Percentiles rank a stretch among this genome's conserved stretches.
Evolutionary conservation across 768 basidiomycete genomes (phyloP).

Genomic region (Mycena pura): DNA sequence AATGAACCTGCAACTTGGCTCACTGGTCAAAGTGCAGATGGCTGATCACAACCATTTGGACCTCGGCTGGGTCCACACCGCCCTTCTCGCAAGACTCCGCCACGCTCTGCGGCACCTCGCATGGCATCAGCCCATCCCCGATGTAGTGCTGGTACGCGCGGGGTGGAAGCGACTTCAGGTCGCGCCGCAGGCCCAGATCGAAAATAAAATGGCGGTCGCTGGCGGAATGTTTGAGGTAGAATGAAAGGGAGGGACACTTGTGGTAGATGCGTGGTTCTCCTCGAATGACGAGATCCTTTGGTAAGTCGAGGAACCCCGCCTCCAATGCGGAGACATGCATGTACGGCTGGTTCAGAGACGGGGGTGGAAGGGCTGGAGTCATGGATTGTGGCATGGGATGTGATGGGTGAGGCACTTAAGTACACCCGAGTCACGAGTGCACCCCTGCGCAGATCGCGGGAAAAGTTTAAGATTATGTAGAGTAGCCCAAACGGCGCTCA

Average conservation of each 20-base stretch:
- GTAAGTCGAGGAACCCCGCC: conserved; percentile 51
- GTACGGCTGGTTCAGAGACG: conserved; percentile 52
- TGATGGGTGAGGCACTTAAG: no score
- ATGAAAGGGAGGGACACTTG: conserved; percentile 55
- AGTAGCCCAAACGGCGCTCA: no score
- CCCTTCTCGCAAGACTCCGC: conserved; percentile 57
- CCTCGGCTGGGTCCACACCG: conserved; percentile 49
- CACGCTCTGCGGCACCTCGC: conserved; percentile 45
- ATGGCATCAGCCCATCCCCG: conserved; percentile 3
- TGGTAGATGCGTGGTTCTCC: conserved; percentile 35
- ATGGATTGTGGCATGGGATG: no score
- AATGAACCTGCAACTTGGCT: background rate
- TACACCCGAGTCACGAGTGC: no score
- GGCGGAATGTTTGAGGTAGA: conserved; percentile 56
- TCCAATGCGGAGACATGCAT: conserved; percentile 63
- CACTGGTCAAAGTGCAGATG: conserved; percentile 63
- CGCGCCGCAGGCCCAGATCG: conserved; percentile 61
- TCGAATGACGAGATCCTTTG: conserved; percentile 44
- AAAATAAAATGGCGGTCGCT: conserved; percentile 51
- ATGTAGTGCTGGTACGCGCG: conserved; percentile 27
- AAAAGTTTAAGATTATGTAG: no score
- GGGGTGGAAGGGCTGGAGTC: conserved; percentile 42
- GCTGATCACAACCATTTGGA: conserved; percentile 54
- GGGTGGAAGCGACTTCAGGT: conserved; percentile 51
- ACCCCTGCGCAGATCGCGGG: no score